phyloP scores from a whole-genome alignment of 805 yeast species.

The Saccharomycopsis amapae region DNA sequence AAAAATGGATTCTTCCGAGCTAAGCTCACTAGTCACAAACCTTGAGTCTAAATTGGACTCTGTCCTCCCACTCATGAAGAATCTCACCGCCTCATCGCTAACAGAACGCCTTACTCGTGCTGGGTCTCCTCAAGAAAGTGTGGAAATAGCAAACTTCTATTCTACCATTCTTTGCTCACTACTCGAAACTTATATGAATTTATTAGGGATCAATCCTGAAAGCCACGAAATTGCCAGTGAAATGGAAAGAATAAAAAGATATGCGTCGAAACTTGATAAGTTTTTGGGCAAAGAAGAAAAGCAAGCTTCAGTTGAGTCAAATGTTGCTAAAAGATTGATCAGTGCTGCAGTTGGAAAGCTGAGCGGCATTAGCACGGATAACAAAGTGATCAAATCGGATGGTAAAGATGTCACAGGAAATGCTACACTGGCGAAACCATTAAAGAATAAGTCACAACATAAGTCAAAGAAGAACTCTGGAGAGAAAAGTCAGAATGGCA shows the following conservation, averaged over 20 bases:
- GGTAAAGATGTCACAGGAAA: no score
- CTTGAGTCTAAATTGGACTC: neutral
- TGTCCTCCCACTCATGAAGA: constrained; percentile 2
- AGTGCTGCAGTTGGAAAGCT: constrained; percentile 9
- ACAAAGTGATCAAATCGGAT: no score
- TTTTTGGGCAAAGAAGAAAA: neutral
- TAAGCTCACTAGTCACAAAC: neutral
- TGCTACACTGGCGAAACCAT: no score
- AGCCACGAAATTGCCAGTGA: constrained; percentile 3
- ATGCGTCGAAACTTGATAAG: neutral
- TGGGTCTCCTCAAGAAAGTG: constrained; percentile 2
- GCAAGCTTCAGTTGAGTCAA: neutral
- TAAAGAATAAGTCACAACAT: neutral
- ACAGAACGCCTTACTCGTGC: constrained; percentile 11
- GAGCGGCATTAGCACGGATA: no score
- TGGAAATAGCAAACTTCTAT: constrained; percentile 12
- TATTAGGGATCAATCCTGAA: constrained; percentile 10
- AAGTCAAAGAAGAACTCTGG: neutral
- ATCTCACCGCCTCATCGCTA: constrained; percentile 8
- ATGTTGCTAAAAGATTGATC: constrained; percentile 6
- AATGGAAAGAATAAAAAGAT: constrained; percentile 5
- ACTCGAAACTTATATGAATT: constrained; percentile 3
- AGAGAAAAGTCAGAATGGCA: neutral
- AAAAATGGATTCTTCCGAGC: neutral
- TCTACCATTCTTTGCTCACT: constrained; percentile 1